Base-by-base conservation (phyloP, 2,329 filamentous ascomycete species). In the Tolypocladium amazonense region DNA sequence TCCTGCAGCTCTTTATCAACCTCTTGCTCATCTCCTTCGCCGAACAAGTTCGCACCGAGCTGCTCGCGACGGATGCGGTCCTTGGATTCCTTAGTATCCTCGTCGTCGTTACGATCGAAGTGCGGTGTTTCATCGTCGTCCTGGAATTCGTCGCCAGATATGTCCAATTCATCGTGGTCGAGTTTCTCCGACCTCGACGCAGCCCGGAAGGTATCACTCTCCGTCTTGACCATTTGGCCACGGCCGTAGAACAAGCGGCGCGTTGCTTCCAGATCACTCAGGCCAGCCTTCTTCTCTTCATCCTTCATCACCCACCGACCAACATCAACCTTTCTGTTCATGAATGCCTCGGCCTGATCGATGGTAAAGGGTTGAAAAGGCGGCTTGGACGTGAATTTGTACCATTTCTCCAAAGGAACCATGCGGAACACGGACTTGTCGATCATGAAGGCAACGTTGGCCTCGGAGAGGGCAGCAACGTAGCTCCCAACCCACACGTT, bases 341-440 rank as follows among this genome's bases (percentile, higher is more conserved):
- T 91, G 60, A 87, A 80, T 59, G 88, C 88, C 71, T 97, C 92
- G 0, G 90, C 90, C 70, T 96, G 88, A 63, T 96, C 92, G 14
- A 92, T 86, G 0, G 85, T 88, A 72, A 92, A 84, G 0, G 86
- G 82, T 70, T 88, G 87, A 69, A 94, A 93, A 14, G 88, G 84
- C 59, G 90, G 89, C 71, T 93, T 93, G 52, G 87, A 81, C 4
- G 83, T 87, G 70, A 96, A 95, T 59, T 86, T 89, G 76, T 99
- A 99, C 87, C 90, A 97, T 69, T 97, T 96, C 74, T 99, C 93
- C 23, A 97, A 76, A 0, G 95, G 95, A 3, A 96, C 81, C 85
- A 97, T 89, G 61, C 87, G 86, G 70, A 96, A 94, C 56, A 81
- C 85, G 2, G 80, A 80, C 12, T 85, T 81, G 43, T 86, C 82